Percentiles rank a stretch among this genome's conserved stretches.
phyloP scores from a whole-genome alignment of 1,284 basidiomycete species.

The Inonotus obliquus region DNA sequence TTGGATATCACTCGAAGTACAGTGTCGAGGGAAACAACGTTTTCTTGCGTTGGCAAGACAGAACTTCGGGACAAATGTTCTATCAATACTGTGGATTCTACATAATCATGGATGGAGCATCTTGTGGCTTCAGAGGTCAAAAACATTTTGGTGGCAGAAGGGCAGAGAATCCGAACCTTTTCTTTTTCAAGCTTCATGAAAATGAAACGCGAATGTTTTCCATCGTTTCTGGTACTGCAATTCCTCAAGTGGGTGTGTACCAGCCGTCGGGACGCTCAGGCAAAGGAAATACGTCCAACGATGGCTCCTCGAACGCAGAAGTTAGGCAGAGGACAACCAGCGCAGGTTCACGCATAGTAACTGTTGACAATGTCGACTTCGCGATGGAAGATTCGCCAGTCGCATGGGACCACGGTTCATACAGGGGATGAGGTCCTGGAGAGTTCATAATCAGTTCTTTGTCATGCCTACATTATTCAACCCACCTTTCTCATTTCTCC shows the following conservation, averaged over 20 bases:
- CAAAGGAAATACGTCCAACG: not conserved
- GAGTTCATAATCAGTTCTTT: not conserved
- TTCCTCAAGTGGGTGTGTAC: not conserved
- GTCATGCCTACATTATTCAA: not conserved
- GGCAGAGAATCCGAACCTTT: not conserved
- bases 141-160: not conserved
- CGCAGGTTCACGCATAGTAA: not conserved
- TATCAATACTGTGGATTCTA: slow-evolving; percentile 13
- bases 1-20: not conserved
- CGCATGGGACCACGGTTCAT: slow-evolving; percentile 5
- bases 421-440: not conserved
- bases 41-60: not conserved
- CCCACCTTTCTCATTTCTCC: not conserved
- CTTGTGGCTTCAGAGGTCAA: not conserved
- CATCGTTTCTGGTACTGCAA: not conserved
- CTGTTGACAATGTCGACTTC: slow-evolving; percentile 8
- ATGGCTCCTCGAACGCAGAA: not conserved
- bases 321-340: not conserved
- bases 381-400: slow-evolving; percentile 2
- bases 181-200: slow-evolving; percentile 7
- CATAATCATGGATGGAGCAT: not conserved
- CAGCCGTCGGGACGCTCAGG: not conserved
- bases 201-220: slow-evolving; percentile 2
- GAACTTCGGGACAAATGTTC: not conserved
- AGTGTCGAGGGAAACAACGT: not conserved